Percentiles rank a stretch among this genome's conserved stretches.
phyloP scores from a whole-genome alignment of 352 stramenopile genomes.

The Saprolegnia parasitica region DNA sequence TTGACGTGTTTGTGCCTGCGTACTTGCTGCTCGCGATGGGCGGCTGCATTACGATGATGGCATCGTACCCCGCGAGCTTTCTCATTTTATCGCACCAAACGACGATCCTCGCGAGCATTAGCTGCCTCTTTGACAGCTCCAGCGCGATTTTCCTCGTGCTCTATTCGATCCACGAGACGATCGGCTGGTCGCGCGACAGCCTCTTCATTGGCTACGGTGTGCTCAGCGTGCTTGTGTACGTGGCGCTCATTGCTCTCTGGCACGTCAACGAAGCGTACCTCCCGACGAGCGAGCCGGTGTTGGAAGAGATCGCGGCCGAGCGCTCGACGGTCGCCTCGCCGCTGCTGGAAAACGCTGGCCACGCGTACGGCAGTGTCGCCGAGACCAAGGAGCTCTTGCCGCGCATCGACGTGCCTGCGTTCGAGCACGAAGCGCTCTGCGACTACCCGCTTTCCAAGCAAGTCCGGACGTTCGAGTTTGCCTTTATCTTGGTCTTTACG shows the following conservation, averaged over 20 bases:
- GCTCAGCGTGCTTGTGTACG: conserved; percentile 47
- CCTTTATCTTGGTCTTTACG: conserved; percentile 66
- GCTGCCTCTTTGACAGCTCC: conserved; percentile 69
- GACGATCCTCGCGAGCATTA: conserved; percentile 70
- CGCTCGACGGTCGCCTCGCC: conserved; percentile 36
- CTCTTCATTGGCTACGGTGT: conserved; percentile 52
- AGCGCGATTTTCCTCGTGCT: conserved; percentile 71
- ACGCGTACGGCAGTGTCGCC: conserved; percentile 31
- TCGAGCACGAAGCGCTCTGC: conserved; percentile 6
- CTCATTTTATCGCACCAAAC: conserved; percentile 68
- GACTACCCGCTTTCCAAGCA: conserved; percentile 48
- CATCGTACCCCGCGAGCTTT: conserved; percentile 69
- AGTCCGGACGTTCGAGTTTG: conserved; percentile 74
- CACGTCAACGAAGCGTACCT: conserved; percentile 64
- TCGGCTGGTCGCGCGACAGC: conserved; percentile 40
- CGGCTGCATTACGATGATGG: conserved; percentile 78
- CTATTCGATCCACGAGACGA: conserved; percentile 48
- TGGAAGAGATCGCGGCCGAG: conserved; percentile 16
- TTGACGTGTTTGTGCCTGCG: conserved; percentile 67
- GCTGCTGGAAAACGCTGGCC: conserved; percentile 12
- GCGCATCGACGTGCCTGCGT: conserved; percentile 6
- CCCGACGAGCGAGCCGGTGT: conserved; percentile 24
- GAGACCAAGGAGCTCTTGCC: conserved; percentile 31
- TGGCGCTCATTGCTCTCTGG: conserved; percentile 65
- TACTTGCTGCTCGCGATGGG: conserved; percentile 68